Base-by-base conservation (phyloP, 768 basidiomycete genomes). In the Boletus rex-veris region DNA sequence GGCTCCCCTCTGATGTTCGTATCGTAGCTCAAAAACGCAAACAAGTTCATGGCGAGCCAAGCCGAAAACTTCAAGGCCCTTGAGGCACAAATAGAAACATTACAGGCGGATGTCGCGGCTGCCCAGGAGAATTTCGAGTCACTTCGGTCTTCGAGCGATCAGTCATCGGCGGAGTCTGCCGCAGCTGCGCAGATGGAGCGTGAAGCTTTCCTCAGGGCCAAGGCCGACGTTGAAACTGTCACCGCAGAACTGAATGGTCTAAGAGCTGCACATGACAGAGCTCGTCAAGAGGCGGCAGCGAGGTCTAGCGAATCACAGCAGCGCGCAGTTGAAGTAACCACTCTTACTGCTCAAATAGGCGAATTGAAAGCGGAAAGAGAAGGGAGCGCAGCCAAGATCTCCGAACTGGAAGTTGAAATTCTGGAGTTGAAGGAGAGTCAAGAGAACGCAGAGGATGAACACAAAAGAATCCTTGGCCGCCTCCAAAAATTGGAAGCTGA, bases 321-420 rank as follows among this genome's bases (percentile, higher is more conserved):
- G 28, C 79, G 79, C 54, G 74, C 73, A 12, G 70, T 76, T 5
- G 73, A 73, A 44, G 68, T 66, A 2, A 74, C 76, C 21, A 62
- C 66, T 7, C 75, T 89, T 19, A 71, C 76, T 48, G 59, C 74
- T 3, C 80, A 86, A 61, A 55, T 90, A 12, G 68, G 65, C 5
- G 72, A 71, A 31, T 73, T 90, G 55, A 83, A 80, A 66, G 66
- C 65, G 12, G 86, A 89, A 69, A 85, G 82, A 62, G 88, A 87
- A 62, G 89, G 90, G 53, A 83, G 73, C 39, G 80, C 84, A 9
- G 75, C 73, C 63, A 90, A 84, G 69, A 73, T 92, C 5, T 89
- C 88, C 0, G 90, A 93, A 62, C 75, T 91, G 24, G 91, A 93
- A 72, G 73, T 93, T 46, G 89, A 92, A 65, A 78, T 91, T 39